Evolutionary conservation across 164 flowering plant genomes (phyloP).

Genomic region (Magnolia officinalis): DNA sequence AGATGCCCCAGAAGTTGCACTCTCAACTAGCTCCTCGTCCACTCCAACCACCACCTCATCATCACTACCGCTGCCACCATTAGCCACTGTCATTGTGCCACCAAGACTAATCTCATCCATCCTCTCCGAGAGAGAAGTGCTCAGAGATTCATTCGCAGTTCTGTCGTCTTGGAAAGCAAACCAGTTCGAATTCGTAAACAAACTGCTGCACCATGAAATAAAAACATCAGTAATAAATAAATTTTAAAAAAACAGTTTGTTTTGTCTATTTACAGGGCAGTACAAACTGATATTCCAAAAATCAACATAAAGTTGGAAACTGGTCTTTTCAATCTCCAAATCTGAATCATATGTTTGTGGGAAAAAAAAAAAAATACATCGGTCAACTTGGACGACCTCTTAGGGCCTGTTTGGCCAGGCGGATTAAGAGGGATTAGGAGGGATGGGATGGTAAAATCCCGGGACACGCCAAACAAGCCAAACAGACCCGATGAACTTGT

Average conservation of each 20-base stretch:
- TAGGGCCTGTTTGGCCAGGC: too few species aligned
- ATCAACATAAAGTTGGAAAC: background rate
- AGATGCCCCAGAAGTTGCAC: slow-evolving; percentile 38
- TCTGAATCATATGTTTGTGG: background rate
- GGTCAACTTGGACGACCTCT: background rate
- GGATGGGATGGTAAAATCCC: too few species aligned
- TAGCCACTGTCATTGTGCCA: slow-evolving; percentile 27
- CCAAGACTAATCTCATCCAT: slow-evolving; percentile 71
- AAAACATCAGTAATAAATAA: background rate
- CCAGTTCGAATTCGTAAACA: slow-evolving; percentile 99
- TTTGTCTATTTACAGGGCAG: background rate
- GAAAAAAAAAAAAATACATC: background rate
- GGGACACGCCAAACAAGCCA: too few species aligned
- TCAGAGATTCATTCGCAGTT: slow-evolving; percentile 37
- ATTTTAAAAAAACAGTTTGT: background rate
- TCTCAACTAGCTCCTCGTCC: slow-evolving; percentile 61
- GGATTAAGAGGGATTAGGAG: too few species aligned
- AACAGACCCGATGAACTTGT: too few species aligned
- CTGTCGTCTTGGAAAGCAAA: slow-evolving; percentile 87
- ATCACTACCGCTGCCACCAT: slow-evolving; percentile 70
- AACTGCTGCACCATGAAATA: slow-evolving; percentile 43
- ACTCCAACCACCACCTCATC: slow-evolving; percentile 93
- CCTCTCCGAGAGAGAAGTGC: slow-evolving; percentile 48
- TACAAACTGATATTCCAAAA: background rate
- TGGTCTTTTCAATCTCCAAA: background rate